phyloP scores from a whole-genome alignment of 2,329 filamentous ascomycete species.

The Hymenoscyphus occultus region DNA sequence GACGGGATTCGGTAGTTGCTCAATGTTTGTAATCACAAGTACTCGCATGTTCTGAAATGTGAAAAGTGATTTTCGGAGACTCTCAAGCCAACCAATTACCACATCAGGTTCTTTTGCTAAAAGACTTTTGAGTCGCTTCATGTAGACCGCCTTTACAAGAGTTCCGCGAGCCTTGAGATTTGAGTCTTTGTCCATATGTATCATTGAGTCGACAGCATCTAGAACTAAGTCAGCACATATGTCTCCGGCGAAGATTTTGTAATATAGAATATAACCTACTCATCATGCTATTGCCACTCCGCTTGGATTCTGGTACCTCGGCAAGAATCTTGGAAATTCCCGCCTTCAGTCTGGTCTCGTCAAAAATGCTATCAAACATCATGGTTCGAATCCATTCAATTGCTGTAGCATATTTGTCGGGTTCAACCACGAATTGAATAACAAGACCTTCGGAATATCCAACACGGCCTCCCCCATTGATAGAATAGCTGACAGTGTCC shows the following conservation, averaged over 20 bases:
- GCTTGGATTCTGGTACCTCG: conserved; percentile 89
- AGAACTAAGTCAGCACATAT: neutral
- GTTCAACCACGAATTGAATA: conserved; percentile 81
- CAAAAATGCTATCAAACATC: conserved; percentile 87
- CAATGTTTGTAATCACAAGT: conserved; percentile 77
- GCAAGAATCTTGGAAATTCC: conserved; percentile 77
- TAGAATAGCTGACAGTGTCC: conserved; percentile 81
- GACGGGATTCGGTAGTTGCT: conserved; percentile 70
- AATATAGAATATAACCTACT: conserved; percentile 35
- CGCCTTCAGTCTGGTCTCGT: conserved; percentile 62
- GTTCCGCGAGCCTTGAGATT: conserved; percentile 75
- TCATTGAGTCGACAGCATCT: conserved; percentile 66
- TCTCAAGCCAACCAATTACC: conserved; percentile 74
- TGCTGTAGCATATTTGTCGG: conserved; percentile 78
- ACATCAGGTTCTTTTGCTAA: conserved; percentile 72
- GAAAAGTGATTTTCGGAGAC: conserved; percentile 72
- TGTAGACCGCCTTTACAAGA: conserved; percentile 81
- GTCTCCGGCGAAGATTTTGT: neutral
- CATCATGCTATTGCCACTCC: conserved; percentile 71
- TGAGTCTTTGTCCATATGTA: conserved; percentile 76
- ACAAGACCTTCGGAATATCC: conserved; percentile 79
- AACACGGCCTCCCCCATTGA: conserved; percentile 65
- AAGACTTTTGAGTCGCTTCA: conserved; percentile 80
- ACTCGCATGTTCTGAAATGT: conserved; percentile 82
- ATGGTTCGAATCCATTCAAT: conserved; percentile 83